Evolutionary conservation across 768 basidiomycete genomes (phyloP).

Genomic region (Trametes villosa): DNA sequence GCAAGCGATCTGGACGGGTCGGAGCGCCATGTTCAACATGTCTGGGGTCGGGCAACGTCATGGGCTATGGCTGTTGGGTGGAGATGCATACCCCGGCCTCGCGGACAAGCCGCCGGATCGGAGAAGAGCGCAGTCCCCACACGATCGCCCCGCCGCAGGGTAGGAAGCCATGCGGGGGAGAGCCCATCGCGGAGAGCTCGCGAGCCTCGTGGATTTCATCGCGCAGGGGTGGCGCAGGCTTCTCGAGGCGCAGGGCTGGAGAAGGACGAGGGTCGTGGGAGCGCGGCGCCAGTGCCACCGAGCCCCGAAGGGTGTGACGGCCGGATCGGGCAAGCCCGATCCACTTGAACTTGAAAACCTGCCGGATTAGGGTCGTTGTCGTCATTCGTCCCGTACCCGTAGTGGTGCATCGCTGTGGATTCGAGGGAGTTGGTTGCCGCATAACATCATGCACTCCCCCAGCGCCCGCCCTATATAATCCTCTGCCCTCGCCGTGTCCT

Average conservation of each 20-base stretch:
- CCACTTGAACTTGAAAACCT: slow-evolving; percentile 25
- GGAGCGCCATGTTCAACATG: too few species aligned
- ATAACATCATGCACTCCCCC: slow-evolving; percentile 23
- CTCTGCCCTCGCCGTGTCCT: background rate
- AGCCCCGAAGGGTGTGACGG: slow-evolving; percentile 11
- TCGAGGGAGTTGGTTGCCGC: slow-evolving; percentile 21
- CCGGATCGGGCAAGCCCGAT: slow-evolving; percentile 10
- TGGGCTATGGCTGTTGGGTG: too few species aligned
- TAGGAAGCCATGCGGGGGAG: too few species aligned
- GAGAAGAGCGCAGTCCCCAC: too few species aligned
- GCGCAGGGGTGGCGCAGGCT: background rate
- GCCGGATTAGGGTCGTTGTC: slow-evolving; percentile 26
- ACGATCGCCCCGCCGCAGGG: too few species aligned
- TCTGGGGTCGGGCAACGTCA: too few species aligned
- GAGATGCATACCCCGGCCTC: too few species aligned
- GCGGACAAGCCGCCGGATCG: too few species aligned
- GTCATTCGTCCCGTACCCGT: slow-evolving; percentile 18
- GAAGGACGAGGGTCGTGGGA: background rate
- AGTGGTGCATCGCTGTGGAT: slow-evolving; percentile 23
- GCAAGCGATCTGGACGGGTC: too few species aligned
- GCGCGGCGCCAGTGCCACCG: background rate
- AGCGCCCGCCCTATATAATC: slow-evolving; percentile 11
- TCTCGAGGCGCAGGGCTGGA: background rate
- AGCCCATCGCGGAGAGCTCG: background rate
- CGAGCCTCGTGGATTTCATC: slow-evolving; percentile 1